These are phyloP conservation scores for Calonectria crousiana DNA, from an alignment of 2,329 filamentous ascomycete genomes.

Conservation along the genomic window DNA sequence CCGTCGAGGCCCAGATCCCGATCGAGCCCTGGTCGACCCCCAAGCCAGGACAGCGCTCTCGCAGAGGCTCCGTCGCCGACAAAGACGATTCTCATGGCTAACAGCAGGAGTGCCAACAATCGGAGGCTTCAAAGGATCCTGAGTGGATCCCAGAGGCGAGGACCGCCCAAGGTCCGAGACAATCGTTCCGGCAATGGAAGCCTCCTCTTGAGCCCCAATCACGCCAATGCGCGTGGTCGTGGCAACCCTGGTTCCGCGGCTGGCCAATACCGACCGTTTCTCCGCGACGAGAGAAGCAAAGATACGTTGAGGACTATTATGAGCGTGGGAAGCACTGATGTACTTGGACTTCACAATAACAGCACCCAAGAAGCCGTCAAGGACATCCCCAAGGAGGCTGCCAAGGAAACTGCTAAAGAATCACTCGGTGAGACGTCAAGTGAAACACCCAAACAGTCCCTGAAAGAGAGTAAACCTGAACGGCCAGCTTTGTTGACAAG, in stretches of 20 bases:
- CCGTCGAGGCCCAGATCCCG: conserved; percentile 19
- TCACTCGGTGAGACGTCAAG: neutral
- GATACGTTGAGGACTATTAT: conserved; percentile 64
- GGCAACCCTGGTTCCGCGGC: conserved; percentile 40
- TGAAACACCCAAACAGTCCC: neutral
- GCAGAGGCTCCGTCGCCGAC: neutral
- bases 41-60: neutral
- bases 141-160: conserved; percentile 34
- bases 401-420: neutral
- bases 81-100: neutral
- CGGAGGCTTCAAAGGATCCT: conserved; percentile 35
- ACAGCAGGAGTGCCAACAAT: neutral
- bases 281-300: conserved; percentile 57
- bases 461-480: neutral
- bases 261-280: conserved; percentile 50
- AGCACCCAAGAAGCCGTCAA: neutral
- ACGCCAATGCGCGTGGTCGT: neutral
- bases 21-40: conserved; percentile 15
- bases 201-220: conserved; percentile 47
- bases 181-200: conserved; percentile 22
- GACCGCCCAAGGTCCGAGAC: conserved; percentile 32
- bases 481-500: conserved; percentile 30
- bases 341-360: conserved; percentile 21
- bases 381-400: neutral
- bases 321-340: conserved; percentile 61